Base-by-base conservation (phyloP, 2,329 filamentous ascomycete species). In the Colletotrichum aenigma region DNA sequence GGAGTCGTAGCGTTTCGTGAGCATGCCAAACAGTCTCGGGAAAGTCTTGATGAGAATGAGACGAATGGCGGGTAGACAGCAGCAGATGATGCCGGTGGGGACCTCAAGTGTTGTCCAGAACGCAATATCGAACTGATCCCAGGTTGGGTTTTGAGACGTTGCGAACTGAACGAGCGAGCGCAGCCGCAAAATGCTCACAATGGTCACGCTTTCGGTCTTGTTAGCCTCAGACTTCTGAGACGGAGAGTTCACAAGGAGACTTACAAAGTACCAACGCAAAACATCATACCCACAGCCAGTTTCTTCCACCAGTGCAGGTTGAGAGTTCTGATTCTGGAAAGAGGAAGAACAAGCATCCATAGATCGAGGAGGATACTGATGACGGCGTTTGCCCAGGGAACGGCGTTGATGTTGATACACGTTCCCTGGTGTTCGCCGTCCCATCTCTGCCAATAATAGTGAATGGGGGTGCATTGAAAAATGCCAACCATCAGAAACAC, bases 341-440 rank as follows among this genome's bases (percentile, higher is more conserved):
- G 78, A 0, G 87, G 87, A 1, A 88, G 77, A 1, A 80, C 82
- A 60, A 89, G 81, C 76, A 89, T 87, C 78, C 84, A 83, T 1
- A 87, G 12, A 74, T 89, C 87, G 24, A 88, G 78, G 3, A 79
- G 79, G 12, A 89, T 85, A 52, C 86, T 85, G 61, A 87, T 82
- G 1, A 78, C 79, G 0, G 87, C 86, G 38, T 87, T 85, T 24
- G 83, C 82, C 85, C 87, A 89, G 3, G 82, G 82, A 30, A 87
- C 83, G 0, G 80, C 78, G 55, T 84, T 85, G 16, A 84, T 79
- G 55, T 88, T 81, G 66, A 87, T 79, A 71, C 88, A 89, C 6
- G 66, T 79, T 3, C 88, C 88, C 1, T 78, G 43, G 5, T 84
- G 82, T 21, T 85, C 80, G 0, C 83, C 84, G 16, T 86, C 84